Evolutionary conservation across 176 grass and related monocot species (phyloP), one percentile per base, ranked within the genome.

Genomic region (Aegilops tauschii): DNA sequence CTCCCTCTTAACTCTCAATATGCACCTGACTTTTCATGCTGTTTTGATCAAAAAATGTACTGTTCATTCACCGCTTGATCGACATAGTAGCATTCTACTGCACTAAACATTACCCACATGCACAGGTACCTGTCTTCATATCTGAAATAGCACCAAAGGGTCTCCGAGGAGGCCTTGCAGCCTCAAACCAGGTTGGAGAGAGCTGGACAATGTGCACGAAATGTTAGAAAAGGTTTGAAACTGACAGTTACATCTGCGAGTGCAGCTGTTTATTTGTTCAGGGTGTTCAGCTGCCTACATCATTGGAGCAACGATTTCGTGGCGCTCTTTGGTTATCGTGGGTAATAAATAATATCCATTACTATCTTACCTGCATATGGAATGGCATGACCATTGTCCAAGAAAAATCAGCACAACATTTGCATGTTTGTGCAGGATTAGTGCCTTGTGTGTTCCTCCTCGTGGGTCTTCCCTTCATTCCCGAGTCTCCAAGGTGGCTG

Each of bases 401-500:
- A 14, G 28, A 83, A 9, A 81, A 86, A 86, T 63, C 82, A 88
- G 83, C 32, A 5, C 58, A 7, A 16, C 17, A 49, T 61, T 70
- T 73, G 21, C 29, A 49, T 73, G 69, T 66, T 76, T 59, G 64
- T 89, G 77, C 87, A 96, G 94, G 94, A 86, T 74, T 93, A 65
- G 6, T 91, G 67, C 94, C 94, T 89, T 93, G 91, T 83, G 69
- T 39, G 65, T 39, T 85, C 83, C 91, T 96, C 68, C 77, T 96
- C 61, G 20, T 77, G 61, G 94, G 94, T 32, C 89, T 96, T 80
- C 34, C 89, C 39, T 89, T 90, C 64, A 88, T 96, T 90, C 94
- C 94, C 54, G 91, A 96, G 21, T 96, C 94, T 87, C 94, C 94
- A 84, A 93, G 94, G 78, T 96, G 94, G 89, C 87, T 96, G 91